Base-by-base conservation (phyloP, 208 protist genomes). In the Strigomonas galati region DNA sequence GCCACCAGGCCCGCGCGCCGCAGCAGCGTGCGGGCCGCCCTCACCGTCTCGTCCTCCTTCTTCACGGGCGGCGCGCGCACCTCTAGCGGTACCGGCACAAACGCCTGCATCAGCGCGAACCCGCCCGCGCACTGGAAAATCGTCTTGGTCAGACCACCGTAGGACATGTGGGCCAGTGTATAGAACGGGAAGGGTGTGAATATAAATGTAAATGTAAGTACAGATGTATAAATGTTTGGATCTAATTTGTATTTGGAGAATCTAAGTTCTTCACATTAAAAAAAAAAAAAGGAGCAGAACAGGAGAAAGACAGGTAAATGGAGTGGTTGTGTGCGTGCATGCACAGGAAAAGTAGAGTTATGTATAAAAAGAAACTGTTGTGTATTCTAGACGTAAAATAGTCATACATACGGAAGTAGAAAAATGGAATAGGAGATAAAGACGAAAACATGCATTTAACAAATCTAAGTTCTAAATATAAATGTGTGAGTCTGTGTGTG, bases 81-180 rank as follows among this genome's bases (percentile, higher is more conserved):
- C 15, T 19, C 15, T 6, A 31, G 24, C 15, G 31, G 26, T 2
- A 40, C 7, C 35, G 56, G 56, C 56, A 62, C 35, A 7, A 37
- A 46, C 30, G 35, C 58, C 32, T 78, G 73, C n/a, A 66, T 46
- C 28, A 73, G 63, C 43, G 55, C 51, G 31, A 76, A 69, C n/a
- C 75, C 75, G 26, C 75, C 71, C 31, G 62, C 15, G 40, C 76
- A 59, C 31, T 77, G 75, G 57, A 81, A 81, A 0, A 81, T n/a
- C 14, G 53, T 70, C 55, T 59, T 58, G n/a, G 64, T 40, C 7
- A 59, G 23, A 3, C 24, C 21, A 32, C 5, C 23, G 54, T 21
- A 21, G 54, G 24, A 35, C 54, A 59, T 59, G 15, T 6, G 14
- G 2, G 54, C 17, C 5, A 21, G 54, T n/a, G 30, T 9, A 14